Evolutionary conservation across 306 rosid genomes (phyloP), one percentile per base, ranked within the genome.

Genomic region (Sesbania bispinosa): DNA sequence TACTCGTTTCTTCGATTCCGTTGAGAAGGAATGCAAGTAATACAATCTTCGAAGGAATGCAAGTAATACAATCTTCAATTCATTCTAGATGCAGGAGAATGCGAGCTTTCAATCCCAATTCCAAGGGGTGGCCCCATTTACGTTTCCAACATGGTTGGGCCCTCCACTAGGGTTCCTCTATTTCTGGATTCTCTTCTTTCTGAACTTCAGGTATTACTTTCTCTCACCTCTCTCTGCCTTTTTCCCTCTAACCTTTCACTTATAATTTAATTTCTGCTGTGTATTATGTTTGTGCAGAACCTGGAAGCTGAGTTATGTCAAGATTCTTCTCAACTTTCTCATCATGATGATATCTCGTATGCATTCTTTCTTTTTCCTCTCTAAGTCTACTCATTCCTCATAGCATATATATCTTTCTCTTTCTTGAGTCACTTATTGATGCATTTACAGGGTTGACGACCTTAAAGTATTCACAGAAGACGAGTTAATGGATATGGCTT

Each of bases 111-210:
- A 14, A 24, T 84, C 24, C 87, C 89, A 5, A 83, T 89, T 36
- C 92, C 89, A 0, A 84, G 88, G 70, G 96, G 98, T n/a, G 98
- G 98, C 21, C 98, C 96, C 36, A 80, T 93, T 60, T 93, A 82
- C 38, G 79, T 84, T 43, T 67, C 95, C 19, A 93, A 86, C 51
- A 57, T 86, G 77, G 84, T 78, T 29, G 77, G 83, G 29, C 75
- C 93, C 18, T 73, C 79, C 80, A 86, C 88, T 27, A 79, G 84
- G 20, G 80, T 84, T 67, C 58, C 79, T 76, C 74, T 74, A 30
- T 90, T 90, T 74, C 80, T 77, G 77, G 53, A 79, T 67, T 78
- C 84, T 69, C 18, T 93, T 55, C 67, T 80, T 51, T 80, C 38
- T 8, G 82, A 84, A 74, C 87, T 92, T 76, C 80, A 85, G 98